A percentile compares a stretch with the other conserved stretches of the same genome.
Conservation (phyloP, 2,329 filamentous ascomycete genomes). For the Leptographium radiaticola region DNA sequence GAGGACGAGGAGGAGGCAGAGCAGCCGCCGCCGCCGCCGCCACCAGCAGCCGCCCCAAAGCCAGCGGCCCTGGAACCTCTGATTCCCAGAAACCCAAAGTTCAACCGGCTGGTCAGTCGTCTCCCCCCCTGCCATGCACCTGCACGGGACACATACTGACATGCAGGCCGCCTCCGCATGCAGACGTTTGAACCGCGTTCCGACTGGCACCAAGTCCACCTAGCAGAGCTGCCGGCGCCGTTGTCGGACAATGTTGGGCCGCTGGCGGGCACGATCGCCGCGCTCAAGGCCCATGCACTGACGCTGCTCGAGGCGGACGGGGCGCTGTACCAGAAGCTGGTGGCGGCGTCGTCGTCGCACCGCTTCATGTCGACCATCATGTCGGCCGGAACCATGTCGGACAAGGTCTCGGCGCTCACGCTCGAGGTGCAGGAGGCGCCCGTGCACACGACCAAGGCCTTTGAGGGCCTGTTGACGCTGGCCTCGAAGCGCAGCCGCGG, state of each 20-base stretch:
- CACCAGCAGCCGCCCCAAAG: constrained; percentile 12
- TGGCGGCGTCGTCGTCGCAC: constrained; percentile 73
- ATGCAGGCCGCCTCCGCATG: background rate
- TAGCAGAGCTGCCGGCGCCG: constrained; percentile 29
- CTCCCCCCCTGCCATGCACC: constrained; percentile 10
- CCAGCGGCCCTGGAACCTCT: constrained; percentile 4
- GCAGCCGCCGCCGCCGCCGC: constrained; percentile 10
- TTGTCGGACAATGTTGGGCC: constrained; percentile 31
- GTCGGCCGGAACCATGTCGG: constrained; percentile 87
- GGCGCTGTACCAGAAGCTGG: constrained; percentile 57
- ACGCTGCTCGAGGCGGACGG: constrained; percentile 68
- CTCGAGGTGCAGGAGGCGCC: constrained; percentile 93
- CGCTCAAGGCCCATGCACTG: constrained; percentile 56
- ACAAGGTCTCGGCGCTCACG: constrained; percentile 92
- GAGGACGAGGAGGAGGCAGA: constrained; percentile 24
- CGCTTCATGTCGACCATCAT: constrained; percentile 97
- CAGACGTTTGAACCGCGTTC: constrained; percentile 44
- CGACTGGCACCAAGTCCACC: constrained; percentile 39
- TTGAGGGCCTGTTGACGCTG: constrained; percentile 70
- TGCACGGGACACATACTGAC: background rate
- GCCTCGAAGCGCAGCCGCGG: constrained; percentile 90
- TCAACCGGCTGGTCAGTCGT: constrained; percentile 26
- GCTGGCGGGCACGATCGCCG: constrained; percentile 29
- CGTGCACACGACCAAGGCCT: constrained; percentile 77
- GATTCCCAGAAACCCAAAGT: constrained; percentile 12